Evolutionary conservation across 352 stramenopile species (phyloP), one percentile per base, ranked within the genome.

Genomic region (Pythium graminicola): DNA sequence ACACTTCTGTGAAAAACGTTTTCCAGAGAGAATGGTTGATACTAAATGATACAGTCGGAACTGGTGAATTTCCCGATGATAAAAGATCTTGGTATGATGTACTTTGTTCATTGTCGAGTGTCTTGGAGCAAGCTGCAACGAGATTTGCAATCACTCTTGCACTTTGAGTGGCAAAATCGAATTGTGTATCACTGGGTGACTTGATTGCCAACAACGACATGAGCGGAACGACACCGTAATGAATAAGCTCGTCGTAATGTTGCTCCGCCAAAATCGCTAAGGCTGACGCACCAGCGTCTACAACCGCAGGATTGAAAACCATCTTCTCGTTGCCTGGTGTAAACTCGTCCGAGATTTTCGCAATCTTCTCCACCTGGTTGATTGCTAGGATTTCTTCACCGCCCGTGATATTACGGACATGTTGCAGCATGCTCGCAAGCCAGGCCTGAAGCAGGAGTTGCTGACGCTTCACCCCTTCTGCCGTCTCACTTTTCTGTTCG

Each of bases 131-230:
- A 0, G 69, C 61, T 2, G 81, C 78, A 1, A 85, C 66, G 2
- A 91, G 50, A 45, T 93, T 93, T 5, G 83, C 79, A 42, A 93
- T 43, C n/a, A 91, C 75, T 6, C 80, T 76, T 35, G 81, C 76
- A 22, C 83, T 89, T 50, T 89, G 71, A 1, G 69, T 63, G 17
- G 64, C 54, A 45, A 77, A 58, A n/a, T 74, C 68, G 41, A 72
- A 68, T n/a, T 56, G 50, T 19, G 63, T 42, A 4, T 64, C 29
- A 2, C 64, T 72, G 7, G 62, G 50, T 5, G 33, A 56, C 17
- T 68, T 70, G 1, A 56, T 73, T 38, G 68, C 70, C 4, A 89
- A 50, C 31, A 91, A 56, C 24, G 77, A 72, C 40, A 86, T 66
- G 8, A 91, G 59, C 28, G 67, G 72, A 11, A 89, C 72, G 8